A percentile compares a stretch with the other conserved stretches of the same genome.
Evolutionary conservation across 1,139 yeast genomes (phyloP).

Genomic region (Kodamaea ohmeri): DNA sequence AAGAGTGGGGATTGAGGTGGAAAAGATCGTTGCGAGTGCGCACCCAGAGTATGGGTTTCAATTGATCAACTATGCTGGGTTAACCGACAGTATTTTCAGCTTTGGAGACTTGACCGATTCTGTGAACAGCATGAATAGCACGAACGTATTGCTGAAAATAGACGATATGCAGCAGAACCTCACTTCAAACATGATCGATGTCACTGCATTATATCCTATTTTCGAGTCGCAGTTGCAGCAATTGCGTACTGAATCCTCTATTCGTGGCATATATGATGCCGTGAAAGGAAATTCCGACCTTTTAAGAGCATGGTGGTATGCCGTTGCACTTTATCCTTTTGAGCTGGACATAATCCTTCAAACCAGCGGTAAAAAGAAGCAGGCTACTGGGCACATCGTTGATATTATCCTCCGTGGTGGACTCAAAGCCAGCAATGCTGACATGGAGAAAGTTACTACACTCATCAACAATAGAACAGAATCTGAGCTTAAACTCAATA

Average conservation of each 20-base stretch:
- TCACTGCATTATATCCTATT: conserved; percentile 22
- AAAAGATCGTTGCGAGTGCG: conserved; percentile 64
- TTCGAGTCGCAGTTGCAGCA: conserved; percentile 16
- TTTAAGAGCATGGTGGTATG: conserved; percentile 44
- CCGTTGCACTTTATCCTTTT: conserved; percentile 52
- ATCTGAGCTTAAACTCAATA: conserved; percentile 16
- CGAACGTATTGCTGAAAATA: conserved; percentile 11
- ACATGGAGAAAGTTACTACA: conserved; percentile 50
- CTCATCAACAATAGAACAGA: conserved; percentile 24
- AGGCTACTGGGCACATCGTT: conserved; percentile 22
- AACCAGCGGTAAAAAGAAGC: conserved; percentile 36
- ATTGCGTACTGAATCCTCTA: conserved; percentile 5
- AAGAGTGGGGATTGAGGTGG: conserved; percentile 83
- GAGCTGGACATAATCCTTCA: conserved; percentile 29
- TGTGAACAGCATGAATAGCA: conserved; percentile 21
- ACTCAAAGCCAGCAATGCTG: conserved; percentile 59
- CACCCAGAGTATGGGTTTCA: conserved; percentile 66
- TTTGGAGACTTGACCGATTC: conserved; percentile 29
- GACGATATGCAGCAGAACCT: conserved; percentile 11
- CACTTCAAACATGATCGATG: conserved; percentile 19
- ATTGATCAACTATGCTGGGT: conserved; percentile 52
- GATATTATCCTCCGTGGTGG: conserved; percentile 63
- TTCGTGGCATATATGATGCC: conserved; percentile 12
- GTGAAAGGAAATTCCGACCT: conserved; percentile 12
- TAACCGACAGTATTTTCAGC: conserved; percentile 60